Evolutionary conservation across 306 rosid genomes (phyloP).

Genomic region (Lathyrus tuberosus): DNA sequence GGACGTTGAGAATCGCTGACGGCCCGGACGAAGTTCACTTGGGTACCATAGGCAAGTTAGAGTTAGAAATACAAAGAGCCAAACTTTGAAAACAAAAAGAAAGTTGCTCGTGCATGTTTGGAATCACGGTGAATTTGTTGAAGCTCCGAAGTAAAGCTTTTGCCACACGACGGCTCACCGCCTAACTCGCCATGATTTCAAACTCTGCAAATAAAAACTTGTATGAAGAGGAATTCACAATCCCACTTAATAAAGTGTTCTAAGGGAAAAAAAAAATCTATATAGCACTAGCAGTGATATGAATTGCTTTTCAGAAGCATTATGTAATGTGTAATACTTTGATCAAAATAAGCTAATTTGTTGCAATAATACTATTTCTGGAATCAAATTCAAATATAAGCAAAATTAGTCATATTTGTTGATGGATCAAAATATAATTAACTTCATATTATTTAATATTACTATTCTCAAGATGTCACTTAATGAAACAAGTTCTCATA

Average conservation of each 20-base stretch:
- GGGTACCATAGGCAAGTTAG: conserved; percentile 94
- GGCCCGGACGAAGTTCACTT: conserved; percentile 99
- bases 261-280: neutral
- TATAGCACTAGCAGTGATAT: neutral
- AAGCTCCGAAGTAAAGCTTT: neutral
- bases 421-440: neutral
- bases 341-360: conserved; percentile 22
- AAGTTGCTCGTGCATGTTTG: neutral
- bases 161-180: neutral
- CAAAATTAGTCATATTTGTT: neutral
- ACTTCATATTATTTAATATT: no score
- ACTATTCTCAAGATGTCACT: neutral
- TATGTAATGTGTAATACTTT: conserved; percentile 1
- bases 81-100: conserved; percentile 56
- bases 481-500: no score
- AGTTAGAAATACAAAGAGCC: conserved; percentile 72
- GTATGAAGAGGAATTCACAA: neutral
- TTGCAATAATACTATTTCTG: no score
- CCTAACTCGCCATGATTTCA: no score
- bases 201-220: conserved; percentile 11
- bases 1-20: conserved; percentile 93
- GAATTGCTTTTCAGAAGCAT: conserved; percentile 30
- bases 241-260: neutral
- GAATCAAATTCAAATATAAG: neutral
- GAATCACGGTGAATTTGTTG: neutral